A percentile compares a stretch with the other conserved stretches of the same genome.
phyloP scores from a whole-genome alignment of 371 early-diverging fungal genomes.

The Circinella umbellata region DNA sequence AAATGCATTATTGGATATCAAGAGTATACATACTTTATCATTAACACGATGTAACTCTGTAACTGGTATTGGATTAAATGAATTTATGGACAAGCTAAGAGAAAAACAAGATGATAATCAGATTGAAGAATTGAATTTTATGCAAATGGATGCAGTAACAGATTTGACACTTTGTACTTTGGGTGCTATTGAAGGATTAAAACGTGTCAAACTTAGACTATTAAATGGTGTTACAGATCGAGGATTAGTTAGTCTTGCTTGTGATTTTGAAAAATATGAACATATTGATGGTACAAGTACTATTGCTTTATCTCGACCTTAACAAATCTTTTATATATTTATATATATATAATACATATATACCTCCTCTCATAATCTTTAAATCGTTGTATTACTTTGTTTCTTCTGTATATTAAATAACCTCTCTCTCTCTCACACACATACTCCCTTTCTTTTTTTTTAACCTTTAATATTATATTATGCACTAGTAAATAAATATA shows the following conservation, averaged over 20 bases:
- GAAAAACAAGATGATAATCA: background rate
- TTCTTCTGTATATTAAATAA: background rate
- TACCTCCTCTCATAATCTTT: background rate
- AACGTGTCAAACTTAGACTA: conserved; percentile 1
- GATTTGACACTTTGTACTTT: conserved; percentile 1
- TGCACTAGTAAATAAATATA: too few relatives aligned
- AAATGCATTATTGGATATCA: background rate
- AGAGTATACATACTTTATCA: background rate
- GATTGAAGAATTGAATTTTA: background rate
- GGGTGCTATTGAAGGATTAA: background rate
- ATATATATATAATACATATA: background rate
- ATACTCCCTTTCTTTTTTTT: too few relatives aligned
- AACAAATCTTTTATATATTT: background rate
- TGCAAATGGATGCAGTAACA: conserved; percentile 2
- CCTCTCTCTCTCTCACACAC: too few relatives aligned
- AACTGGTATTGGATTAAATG: background rate
- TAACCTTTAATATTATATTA: too few relatives aligned
- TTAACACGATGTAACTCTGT: conserved; percentile 1
- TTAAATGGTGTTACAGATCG: conserved; percentile 5
- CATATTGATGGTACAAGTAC: conserved; percentile 3
- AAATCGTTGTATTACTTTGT: background rate
- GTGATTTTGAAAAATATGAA: conserved; percentile 6
- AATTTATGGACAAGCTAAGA: conserved; percentile 3
- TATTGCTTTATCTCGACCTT: background rate
- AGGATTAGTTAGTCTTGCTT: conserved; percentile 8